These are phyloP conservation scores for Phyllosticta paracitricarpa DNA, from an alignment of 2,329 filamentous ascomycete genomes.

Conservation along the genomic window DNA sequence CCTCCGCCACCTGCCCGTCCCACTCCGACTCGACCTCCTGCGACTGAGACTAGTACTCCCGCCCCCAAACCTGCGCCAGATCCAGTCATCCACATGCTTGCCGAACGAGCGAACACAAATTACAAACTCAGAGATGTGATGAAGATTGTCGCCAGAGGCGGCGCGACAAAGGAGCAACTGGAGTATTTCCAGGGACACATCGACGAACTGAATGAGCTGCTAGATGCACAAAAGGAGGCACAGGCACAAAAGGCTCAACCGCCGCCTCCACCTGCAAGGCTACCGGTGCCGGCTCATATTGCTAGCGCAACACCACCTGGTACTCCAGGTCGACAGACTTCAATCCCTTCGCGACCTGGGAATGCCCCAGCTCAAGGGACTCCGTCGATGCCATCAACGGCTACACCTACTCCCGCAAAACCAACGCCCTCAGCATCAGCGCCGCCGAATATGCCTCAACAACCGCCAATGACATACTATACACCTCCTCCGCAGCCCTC, in stretches of 20 bases:
- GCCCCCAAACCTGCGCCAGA: conserved; percentile 42
- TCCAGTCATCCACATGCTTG: conserved; percentile 71
- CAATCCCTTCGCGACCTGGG: neutral
- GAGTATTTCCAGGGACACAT: conserved; percentile 72
- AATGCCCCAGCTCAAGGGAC: neutral
- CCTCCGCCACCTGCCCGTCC: conserved; percentile 10
- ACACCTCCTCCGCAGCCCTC: conserved; percentile 1
- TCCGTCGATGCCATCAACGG: neutral
- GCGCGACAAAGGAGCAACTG: conserved; percentile 61
- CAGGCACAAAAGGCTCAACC: neutral
- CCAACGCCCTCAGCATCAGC: neutral
- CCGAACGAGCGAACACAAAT: conserved; percentile 64
- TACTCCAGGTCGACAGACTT: neutral
- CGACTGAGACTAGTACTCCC: conserved; percentile 3
- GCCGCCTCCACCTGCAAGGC: neutral
- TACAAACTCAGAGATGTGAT: conserved; percentile 65
- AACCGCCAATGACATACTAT: conserved; percentile 9
- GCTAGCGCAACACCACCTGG: neutral
- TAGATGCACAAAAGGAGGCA: conserved; percentile 30
- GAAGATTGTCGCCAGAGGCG: conserved; percentile 70
- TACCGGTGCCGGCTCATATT: neutral
- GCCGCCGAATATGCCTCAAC: conserved; percentile 6
- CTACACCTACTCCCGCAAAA: neutral
- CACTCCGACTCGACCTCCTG: conserved; percentile 4
- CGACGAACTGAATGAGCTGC: conserved; percentile 57